These are phyloP conservation scores for Hebeloma cylindrosporum DNA, from an alignment of 768 basidiomycete species.

Conservation along the genomic window DNA sequence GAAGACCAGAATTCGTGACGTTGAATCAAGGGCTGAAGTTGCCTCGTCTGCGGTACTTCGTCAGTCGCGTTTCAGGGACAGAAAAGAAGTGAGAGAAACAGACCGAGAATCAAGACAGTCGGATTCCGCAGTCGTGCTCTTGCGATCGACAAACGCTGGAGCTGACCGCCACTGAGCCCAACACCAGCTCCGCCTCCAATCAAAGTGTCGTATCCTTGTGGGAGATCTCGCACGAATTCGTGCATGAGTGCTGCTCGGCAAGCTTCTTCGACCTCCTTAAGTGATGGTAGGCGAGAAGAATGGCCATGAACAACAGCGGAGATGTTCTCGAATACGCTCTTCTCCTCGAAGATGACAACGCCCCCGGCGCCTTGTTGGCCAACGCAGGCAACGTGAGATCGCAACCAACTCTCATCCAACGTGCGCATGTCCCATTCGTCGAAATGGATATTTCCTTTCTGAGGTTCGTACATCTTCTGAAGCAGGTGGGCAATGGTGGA, in stretches of 20 bases:
- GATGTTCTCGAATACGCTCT: constrained; percentile 63
- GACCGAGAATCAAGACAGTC: neutral
- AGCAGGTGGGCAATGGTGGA: constrained; percentile 74
- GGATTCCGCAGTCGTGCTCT: constrained; percentile 41
- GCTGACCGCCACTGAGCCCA: constrained; percentile 78
- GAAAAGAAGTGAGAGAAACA: constrained; percentile 50
- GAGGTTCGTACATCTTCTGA: constrained; percentile 86
- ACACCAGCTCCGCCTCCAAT: constrained; percentile 88
- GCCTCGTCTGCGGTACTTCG: constrained; percentile 86
- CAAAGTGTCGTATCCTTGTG: constrained; percentile 79
- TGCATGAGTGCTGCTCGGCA: constrained; percentile 87
- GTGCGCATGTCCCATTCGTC: constrained; percentile 72
- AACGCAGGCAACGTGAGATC: constrained; percentile 82
- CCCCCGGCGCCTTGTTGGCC: constrained; percentile 85
- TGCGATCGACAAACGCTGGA: no score
- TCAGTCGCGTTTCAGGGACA: constrained; percentile 78
- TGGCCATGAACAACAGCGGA: no score
- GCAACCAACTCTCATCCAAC: constrained; percentile 81
- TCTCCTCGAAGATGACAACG: constrained; percentile 74
- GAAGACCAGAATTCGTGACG: constrained; percentile 82
- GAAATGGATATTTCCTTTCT: constrained; percentile 64
- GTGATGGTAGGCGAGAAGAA: no score
- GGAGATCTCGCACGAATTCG: constrained; percentile 76
- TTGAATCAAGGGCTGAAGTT: constrained; percentile 85
- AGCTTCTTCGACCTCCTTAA: constrained; percentile 83